phyloP scores from a whole-genome alignment of 192 early-diverging fungal species.

The Entomortierella parvispora region DNA sequence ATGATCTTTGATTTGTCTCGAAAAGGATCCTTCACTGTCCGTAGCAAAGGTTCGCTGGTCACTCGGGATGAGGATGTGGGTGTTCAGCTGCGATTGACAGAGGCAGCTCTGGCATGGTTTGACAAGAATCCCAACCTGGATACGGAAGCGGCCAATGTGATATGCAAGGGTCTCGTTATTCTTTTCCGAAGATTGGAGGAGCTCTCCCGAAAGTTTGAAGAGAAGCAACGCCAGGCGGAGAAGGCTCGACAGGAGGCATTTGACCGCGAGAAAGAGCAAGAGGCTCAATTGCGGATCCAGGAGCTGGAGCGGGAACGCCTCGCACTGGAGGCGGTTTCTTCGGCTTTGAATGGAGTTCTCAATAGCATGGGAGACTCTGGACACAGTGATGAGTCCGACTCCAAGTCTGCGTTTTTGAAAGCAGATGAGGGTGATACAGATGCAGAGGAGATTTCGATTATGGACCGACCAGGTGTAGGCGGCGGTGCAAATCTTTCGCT shows the following conservation, averaged over 20 bases:
- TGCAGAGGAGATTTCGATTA: constrained; percentile 30
- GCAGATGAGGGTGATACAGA: constrained; percentile 45
- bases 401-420: constrained; percentile 41
- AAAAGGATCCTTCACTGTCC: constrained; percentile 40
- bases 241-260: constrained; percentile 14
- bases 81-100: constrained; percentile 49
- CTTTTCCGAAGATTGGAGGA: constrained; percentile 44
- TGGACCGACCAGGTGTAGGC: not conserved
- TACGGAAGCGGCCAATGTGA: constrained; percentile 42
- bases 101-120: constrained; percentile 50
- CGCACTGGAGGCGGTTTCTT: constrained; percentile 40
- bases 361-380: constrained; percentile 22
- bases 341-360: constrained; percentile 35
- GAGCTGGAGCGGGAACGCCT: constrained; percentile 39
- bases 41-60: constrained; percentile 42
- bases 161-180: constrained; percentile 49
- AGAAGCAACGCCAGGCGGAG: constrained; percentile 30
- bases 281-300: constrained; percentile 17
- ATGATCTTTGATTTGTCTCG: constrained; percentile 54
- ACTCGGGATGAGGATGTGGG: constrained; percentile 36
- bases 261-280: constrained; percentile 3
- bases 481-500: not conserved
- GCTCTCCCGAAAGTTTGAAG: constrained; percentile 47
- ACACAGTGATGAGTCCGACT: constrained; percentile 31
- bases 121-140: constrained; percentile 55